These are phyloP conservation scores for Nakazawaea anatomiae DNA, from an alignment of 805 yeast genomes.

Conservation along the genomic window DNA sequence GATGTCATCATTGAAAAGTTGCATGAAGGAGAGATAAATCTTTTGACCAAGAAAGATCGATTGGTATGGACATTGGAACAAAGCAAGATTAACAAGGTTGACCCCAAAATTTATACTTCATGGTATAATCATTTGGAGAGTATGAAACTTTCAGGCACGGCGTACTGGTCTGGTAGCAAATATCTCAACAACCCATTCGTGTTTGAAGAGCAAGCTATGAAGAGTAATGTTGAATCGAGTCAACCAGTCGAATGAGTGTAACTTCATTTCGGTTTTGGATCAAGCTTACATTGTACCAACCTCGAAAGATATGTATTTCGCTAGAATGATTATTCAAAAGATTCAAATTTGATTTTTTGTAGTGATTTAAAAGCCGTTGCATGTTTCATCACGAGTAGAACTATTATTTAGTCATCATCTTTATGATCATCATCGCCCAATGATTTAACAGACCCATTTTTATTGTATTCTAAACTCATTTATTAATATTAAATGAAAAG, in stretches of 20 bases:
- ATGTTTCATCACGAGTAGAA: background rate
- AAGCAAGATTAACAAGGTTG: background rate
- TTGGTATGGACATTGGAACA: conserved; percentile 5
- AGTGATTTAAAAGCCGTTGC: background rate
- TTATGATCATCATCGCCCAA: too few relatives aligned
- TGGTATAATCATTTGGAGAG: background rate
- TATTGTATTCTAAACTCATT: too few relatives aligned
- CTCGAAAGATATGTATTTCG: too few relatives aligned
- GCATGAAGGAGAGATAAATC: background rate
- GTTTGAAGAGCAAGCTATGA: background rate
- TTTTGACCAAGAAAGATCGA: background rate
- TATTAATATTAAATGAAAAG: too few relatives aligned
- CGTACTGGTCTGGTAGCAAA: background rate
- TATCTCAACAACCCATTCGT: background rate
- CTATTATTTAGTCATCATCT: too few relatives aligned
- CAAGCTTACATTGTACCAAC: too few relatives aligned
- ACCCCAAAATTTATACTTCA: background rate
- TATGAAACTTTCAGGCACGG: background rate
- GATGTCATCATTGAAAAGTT: conserved; percentile 1
- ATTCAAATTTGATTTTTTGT: background rate
- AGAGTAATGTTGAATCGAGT: too few relatives aligned
- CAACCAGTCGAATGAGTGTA: background rate
- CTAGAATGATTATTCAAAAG: too few relatives aligned
- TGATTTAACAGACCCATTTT: too few relatives aligned
- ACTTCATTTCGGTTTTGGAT: too few relatives aligned